phyloP scores from a whole-genome alignment of 2,329 filamentous ascomycete species.

The Talaromyces sp. region DNA sequence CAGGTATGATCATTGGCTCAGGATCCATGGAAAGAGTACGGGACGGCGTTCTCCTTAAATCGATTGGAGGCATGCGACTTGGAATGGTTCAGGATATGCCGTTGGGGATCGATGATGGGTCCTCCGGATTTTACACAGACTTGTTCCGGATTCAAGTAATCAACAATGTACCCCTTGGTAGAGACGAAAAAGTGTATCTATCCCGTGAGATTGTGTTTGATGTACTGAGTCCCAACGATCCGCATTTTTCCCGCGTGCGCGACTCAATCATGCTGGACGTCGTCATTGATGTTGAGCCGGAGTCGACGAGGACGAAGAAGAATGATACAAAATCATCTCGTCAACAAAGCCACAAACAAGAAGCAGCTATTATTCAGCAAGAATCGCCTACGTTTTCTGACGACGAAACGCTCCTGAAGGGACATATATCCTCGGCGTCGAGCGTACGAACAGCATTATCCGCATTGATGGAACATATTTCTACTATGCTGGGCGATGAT shows the following conservation, averaged over 20 bases:
- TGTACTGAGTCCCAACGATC: constrained; percentile 62
- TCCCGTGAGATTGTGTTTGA: constrained; percentile 71
- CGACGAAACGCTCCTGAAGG: constrained; percentile 25
- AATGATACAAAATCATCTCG: constrained; percentile 31
- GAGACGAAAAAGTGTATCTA: constrained; percentile 82
- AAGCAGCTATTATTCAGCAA: constrained; percentile 25
- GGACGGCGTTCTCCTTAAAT: constrained; percentile 59
- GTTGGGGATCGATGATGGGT: constrained; percentile 21
- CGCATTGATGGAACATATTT: constrained; percentile 50
- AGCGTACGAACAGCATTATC: constrained; percentile 42
- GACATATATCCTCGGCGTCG: constrained; percentile 30
- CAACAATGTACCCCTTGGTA: constrained; percentile 74
- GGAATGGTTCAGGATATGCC: constrained; percentile 49
- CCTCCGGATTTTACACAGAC: constrained; percentile 26
- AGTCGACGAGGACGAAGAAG: constrained; percentile 18
- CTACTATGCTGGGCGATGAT: constrained; percentile 44
- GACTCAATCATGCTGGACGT: constrained; percentile 71
- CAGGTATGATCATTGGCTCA: constrained; percentile 46
- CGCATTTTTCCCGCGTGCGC: constrained; percentile 74
- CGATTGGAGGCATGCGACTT: constrained; percentile 56
- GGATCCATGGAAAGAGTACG: constrained; percentile 54
- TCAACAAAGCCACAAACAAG: constrained; percentile 26
- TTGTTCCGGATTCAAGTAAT: constrained; percentile 66
- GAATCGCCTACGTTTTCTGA: constrained; percentile 23
- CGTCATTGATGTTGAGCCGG: constrained; percentile 56